Evolutionary conservation across 1,139 yeast species (phyloP).

Genomic region (Yamadazyma sp.): DNA sequence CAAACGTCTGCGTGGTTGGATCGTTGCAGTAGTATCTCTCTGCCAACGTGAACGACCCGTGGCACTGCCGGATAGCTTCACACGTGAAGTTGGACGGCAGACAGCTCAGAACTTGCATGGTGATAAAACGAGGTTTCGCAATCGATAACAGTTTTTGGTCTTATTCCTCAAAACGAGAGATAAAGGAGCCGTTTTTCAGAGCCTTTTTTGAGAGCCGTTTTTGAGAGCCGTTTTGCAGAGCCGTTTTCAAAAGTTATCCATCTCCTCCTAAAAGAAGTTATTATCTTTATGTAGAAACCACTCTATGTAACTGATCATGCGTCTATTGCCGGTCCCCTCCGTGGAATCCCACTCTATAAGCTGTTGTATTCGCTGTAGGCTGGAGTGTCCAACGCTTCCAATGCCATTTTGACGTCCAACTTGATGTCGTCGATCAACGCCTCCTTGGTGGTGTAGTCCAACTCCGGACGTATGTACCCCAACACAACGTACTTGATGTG

Average conservation of each 20-base stretch:
- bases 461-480: constrained; percentile 91
- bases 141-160: background rate
- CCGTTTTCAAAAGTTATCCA: no score
- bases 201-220: no score
- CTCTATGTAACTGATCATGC: no score
- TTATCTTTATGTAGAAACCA: no score
- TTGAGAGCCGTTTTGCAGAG: no score
- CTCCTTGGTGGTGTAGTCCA: constrained; percentile 81
- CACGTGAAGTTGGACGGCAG: constrained; percentile 11
- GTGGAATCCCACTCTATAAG: no score
- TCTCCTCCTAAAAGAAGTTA: no score
- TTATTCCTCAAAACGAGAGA: no score
- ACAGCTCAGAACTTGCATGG: constrained; percentile 3
- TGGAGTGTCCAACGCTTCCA: constrained; percentile 38
- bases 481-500: constrained; percentile 63
- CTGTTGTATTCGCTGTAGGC: constrained; percentile 16
- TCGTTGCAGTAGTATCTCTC: constrained; percentile 12
- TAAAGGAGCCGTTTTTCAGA: no score
- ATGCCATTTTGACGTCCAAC: constrained; percentile 71
- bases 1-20: constrained; percentile 2
- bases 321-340: no score
- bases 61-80: constrained; percentile 11
- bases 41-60: constrained; percentile 12
- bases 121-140: constrained; percentile 1
- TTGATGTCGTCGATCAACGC: constrained; percentile 85